Base-by-base conservation (phyloP, 2,329 filamentous ascomycete species). In the Parasarocladium wereldwijsianum region DNA sequence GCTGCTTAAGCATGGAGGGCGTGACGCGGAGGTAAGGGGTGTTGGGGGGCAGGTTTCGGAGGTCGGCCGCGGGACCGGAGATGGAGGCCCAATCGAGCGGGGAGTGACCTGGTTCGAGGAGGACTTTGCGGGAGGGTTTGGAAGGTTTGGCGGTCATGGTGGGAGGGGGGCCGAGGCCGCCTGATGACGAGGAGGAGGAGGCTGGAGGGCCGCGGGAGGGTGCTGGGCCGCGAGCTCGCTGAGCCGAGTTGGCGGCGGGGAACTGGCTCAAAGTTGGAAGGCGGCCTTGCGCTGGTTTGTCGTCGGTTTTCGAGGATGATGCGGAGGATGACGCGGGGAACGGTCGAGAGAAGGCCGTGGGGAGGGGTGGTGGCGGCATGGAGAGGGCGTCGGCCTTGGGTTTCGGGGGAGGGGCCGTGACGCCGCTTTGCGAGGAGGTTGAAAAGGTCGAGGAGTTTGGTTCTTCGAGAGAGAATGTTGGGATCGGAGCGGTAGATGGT, bases 21-120 rank as follows among this genome's bases (percentile, higher is more conserved):
- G 86, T 82, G 20, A 98, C 84, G 26, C 80, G 74, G 24, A 82
- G 57, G 62, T 72, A 64, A 34, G 66, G 58, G 4, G 62, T 55
- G 6, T 53, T 49, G 1, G 62, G 39, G 39, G 67, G 42, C 36
- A 79, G 39, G 22, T 70, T 70, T n/a, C 79, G 76, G 16, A 85
- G 69, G 38, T 84, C 76, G 17, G 69, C 61, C 17, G 57, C 57
- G 2, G 76, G 73, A 13, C 64, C 62, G 2, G 72, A 69, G 1
- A 93, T 68, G 5, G 78, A 74, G 9, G 90, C 90, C 90, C 90
- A 98, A 66, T 98, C 90, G 9, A 98, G 73, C 0, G 90, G 87
- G 3, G 84, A 93, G 60, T 87, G 86, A 18, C 90, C 87, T 0
- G 90, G 90, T n/a, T 75, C 69, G 4, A 98, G 70, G 7, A 78